These are phyloP conservation scores for Nemophila menziesii DNA, from an alignment of 257 asterid genomes.

Conservation along the genomic window DNA sequence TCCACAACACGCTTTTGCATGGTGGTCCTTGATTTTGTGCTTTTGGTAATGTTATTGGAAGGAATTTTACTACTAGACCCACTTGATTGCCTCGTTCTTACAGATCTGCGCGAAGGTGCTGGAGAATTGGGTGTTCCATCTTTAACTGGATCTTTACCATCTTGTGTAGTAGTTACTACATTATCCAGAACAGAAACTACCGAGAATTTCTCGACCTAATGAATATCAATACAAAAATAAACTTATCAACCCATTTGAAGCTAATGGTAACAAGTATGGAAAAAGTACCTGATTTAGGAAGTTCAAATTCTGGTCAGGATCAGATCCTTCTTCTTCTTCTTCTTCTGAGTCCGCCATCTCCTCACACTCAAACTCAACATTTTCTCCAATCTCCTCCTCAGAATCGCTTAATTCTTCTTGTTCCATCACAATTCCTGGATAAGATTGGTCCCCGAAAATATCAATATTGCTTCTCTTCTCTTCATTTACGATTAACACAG, in stretches of 20 bases:
- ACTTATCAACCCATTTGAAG: conserved; percentile 6
- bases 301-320: conserved; percentile 38
- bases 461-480: conserved; percentile 28
- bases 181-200: conserved; percentile 24
- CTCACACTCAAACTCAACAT: conserved; percentile 93
- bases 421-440: conserved; percentile 83
- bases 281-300: conserved; percentile 55
- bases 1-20: conserved; percentile 17
- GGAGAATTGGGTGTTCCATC: conserved; percentile 24
- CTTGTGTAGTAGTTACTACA: conserved; percentile 8
- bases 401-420: conserved; percentile 97
- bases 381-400: conserved; percentile 78
- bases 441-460: conserved; percentile 29
- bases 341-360: conserved; percentile 97
- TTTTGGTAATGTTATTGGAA: conserved; percentile 16
- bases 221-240: conserved; percentile 9
- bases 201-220: conserved; percentile 36
- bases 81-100: conserved; percentile 11
- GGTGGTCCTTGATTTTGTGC: not conserved
- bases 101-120: conserved; percentile 15
- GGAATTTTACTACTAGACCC: conserved; percentile 22
- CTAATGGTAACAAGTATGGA: conserved; percentile 8
- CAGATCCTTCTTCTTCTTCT: conserved; percentile 60
- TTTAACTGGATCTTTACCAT: conserved; percentile 5
- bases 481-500: conserved; percentile 26